Conservation (phyloP, 805 yeast species). For the Komagataella pseudopastoris region DNA sequence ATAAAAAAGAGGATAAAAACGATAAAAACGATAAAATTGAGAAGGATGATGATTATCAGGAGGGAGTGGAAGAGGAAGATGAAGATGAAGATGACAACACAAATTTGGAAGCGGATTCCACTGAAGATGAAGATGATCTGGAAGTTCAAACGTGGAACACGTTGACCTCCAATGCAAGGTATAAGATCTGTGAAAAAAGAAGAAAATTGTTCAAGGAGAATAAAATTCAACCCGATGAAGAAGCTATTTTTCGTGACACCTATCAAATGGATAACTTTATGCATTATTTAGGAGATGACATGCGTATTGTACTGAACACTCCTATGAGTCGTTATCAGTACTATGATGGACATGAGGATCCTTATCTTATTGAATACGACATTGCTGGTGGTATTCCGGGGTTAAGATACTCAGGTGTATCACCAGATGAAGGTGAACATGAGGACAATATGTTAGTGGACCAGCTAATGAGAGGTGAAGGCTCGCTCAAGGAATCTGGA, state of each 20-base stretch:
- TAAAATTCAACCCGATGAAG: conserved; percentile 49
- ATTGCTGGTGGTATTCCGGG: conserved; percentile 71
- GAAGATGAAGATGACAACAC: conserved; percentile 31
- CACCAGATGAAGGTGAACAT: conserved; percentile 28
- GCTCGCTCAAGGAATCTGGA: conserved; percentile 21
- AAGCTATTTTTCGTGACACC: conserved; percentile 55
- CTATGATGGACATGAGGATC: conserved; percentile 42
- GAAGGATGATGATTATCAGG: neutral
- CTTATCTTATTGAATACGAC: conserved; percentile 73
- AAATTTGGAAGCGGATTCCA: conserved; percentile 24
- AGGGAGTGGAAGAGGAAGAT: conserved; percentile 16
- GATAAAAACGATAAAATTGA: conserved; percentile 5
- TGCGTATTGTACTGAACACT: conserved; percentile 13
- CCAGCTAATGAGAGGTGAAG: conserved; percentile 16
- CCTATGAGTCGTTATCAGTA: conserved; percentile 11
- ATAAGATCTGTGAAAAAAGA: conserved; percentile 59
- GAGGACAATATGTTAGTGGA: conserved; percentile 31
- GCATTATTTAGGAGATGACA: conserved; percentile 26
- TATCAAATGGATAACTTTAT: conserved; percentile 52
- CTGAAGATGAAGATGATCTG: conserved; percentile 49
- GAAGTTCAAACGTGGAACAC: conserved; percentile 77
- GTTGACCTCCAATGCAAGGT: conserved; percentile 67
- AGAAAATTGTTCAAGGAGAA: conserved; percentile 49
- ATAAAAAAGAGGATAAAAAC: conserved; percentile 5
- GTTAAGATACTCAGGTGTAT: conserved; percentile 36